These are phyloP conservation scores for Scutellaria baicalensis DNA, from an alignment of 257 asterid species.

Conservation along the genomic window DNA sequence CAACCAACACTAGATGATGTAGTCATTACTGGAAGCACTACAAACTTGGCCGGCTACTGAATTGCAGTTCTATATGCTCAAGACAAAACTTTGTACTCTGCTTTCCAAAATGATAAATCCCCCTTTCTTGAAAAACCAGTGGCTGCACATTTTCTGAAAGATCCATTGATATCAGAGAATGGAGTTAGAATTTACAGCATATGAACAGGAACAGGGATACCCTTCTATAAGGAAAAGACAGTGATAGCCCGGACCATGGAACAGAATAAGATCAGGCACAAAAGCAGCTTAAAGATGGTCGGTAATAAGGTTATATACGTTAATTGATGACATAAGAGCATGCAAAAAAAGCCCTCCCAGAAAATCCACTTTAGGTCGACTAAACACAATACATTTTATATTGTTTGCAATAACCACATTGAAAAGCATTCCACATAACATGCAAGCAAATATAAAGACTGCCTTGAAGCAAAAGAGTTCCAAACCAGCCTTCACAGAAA, in stretches of 20 bases:
- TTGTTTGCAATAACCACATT: neutral
- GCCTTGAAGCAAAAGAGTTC: neutral
- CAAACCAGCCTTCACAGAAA: neutral
- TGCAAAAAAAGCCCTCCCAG: neutral
- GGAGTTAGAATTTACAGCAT: neutral
- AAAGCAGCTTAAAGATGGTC: neutral
- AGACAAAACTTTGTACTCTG: slow-evolving; percentile 23
- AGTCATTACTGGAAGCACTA: slow-evolving; percentile 11
- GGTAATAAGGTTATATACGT: neutral
- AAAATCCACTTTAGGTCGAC: neutral
- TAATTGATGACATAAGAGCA: neutral
- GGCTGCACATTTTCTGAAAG: slow-evolving; percentile 21
- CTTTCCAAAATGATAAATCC: slow-evolving; percentile 6
- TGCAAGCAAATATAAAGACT: neutral
- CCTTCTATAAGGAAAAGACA: neutral
- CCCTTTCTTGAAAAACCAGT: slow-evolving; percentile 8
- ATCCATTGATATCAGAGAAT: neutral
- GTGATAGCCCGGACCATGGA: neutral
- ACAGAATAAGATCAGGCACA: neutral
- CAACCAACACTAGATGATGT: neutral
- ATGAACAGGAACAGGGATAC: neutral
- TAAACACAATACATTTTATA: neutral
- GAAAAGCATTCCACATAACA: neutral
- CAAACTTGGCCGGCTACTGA: neutral
- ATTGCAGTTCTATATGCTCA: slow-evolving; percentile 12